Base-by-base conservation (phyloP, 306 rosid genomes). In the Casuarina equisetifolia region DNA sequence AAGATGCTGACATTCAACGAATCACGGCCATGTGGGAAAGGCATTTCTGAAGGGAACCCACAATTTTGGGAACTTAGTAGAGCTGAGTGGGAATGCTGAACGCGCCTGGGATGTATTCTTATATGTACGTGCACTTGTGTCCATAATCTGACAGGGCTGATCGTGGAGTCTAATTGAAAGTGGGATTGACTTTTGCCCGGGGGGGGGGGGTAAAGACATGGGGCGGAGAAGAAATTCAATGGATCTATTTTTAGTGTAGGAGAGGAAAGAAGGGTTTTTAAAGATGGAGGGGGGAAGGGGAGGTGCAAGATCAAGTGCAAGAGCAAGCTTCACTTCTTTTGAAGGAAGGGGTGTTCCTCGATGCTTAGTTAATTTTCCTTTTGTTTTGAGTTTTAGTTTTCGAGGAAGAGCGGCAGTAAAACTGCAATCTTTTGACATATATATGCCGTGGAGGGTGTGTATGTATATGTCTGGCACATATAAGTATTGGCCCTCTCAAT, bases 81-180 rank as follows among this genome's bases (percentile, higher is more conserved):
- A 73, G 72, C 79, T 67, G 55, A 53, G 84, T 72, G 76, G 80
- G 53, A 49, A 44, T 52, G 58, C 39, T 79, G 64, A 55, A 84
- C 80, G 83, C 80, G 86, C 76, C 75, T 82, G 83, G 73, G 73
- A 67, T 75, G 81, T 85, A 85, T 82, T 79, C 77, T 73, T 78
- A 85, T 79, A 63, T 19, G 35, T 82, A 32, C 84, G 91, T 92
- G 72, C 69, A 84, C 86, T 73, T 46, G 77, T 89, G 93, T 91
- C 81, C 81, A 91, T 87, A 88, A 64, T 82, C 90, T 89, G 96
- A 89, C 89, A 70, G 85, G 86, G 87, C 82, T 78, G 88, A 81
- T 83, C 82, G 54, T 77, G 79, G 70, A 73, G 74, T 84, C 89
- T 78, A 79, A 85, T 84, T 88, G 19, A 16, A 75, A 83, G 85